Evolutionary conservation across 208 protist species (phyloP).

Genomic region (Trypanosoma congolense): DNA sequence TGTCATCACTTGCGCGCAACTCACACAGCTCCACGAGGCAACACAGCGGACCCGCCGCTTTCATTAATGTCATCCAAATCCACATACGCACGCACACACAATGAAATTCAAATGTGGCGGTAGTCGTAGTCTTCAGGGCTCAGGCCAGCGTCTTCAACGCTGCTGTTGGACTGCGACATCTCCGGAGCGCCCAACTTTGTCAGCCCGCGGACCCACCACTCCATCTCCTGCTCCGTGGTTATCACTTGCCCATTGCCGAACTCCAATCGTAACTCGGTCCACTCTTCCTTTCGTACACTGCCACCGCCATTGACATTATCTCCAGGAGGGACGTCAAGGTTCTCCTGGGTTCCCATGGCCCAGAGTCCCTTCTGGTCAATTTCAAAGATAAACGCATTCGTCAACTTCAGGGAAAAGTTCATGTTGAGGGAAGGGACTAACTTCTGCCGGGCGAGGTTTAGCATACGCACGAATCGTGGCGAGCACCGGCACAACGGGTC

Average conservation of each 20-base stretch:
- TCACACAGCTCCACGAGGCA: too few species aligned
- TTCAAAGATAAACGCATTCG: constrained; percentile 84
- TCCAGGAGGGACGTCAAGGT: constrained; percentile 32
- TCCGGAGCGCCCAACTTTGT: constrained; percentile 80
- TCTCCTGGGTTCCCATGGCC: constrained; percentile 86
- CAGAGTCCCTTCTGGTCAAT: constrained; percentile 73
- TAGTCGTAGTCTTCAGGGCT: constrained; percentile 83
- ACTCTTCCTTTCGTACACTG: constrained; percentile 57
- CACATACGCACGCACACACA: constrained; percentile 11
- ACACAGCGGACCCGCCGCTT: too few species aligned
- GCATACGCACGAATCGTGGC: constrained; percentile 73
- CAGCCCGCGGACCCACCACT: constrained; percentile 86
- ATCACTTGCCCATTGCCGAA: constrained; percentile 81
- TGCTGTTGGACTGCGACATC: constrained; percentile 76
- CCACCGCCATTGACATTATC: constrained; percentile 4
- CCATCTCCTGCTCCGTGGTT: constrained; percentile 82
- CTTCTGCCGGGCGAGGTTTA: constrained; percentile 81
- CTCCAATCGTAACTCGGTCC: constrained; percentile 77
- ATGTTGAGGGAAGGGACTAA: constrained; percentile 85
- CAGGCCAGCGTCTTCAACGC: constrained; percentile 67
- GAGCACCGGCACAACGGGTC: constrained; percentile 72
- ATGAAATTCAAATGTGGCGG: constrained; percentile 60
- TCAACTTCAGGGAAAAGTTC: constrained; percentile 84
- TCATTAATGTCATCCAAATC: too few species aligned
- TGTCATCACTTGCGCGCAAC: too few species aligned